Conservation (phyloP, 805 yeast species). For the Diddensiella transvaalensis region DNA sequence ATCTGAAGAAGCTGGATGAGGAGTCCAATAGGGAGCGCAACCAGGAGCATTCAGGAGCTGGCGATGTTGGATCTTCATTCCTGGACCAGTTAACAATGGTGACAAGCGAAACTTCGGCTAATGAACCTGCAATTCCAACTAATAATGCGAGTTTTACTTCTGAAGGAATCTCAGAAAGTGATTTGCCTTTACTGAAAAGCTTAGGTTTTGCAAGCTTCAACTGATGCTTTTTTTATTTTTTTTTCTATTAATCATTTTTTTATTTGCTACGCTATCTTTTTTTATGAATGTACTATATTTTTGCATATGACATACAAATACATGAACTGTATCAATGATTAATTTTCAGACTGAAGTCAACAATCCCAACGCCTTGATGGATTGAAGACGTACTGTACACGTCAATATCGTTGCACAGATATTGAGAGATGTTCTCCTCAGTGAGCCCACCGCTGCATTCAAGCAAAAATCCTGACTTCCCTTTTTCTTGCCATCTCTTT, state of each 20-base stretch:
- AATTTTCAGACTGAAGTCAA: conserved; percentile 83
- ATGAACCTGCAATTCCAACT: conserved; percentile 1
- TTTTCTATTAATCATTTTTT: not conserved
- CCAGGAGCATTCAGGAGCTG: not conserved
- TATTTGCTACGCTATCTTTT: too few species aligned
- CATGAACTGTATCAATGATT: conserved; percentile 31
- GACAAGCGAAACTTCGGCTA: not conserved
- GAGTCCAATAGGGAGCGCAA: conserved; percentile 3
- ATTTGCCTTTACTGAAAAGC: conserved; percentile 14
- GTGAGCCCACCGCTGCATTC: conserved; percentile 94
- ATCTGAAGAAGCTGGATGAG: not conserved
- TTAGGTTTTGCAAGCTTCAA: conserved; percentile 13
- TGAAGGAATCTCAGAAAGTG: conserved; percentile 7
- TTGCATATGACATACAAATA: not conserved
- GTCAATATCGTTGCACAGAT: conserved; percentile 75
- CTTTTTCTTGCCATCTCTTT: conserved; percentile 44
- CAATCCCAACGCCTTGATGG: conserved; percentile 83
- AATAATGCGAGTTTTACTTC: conserved; percentile 1
- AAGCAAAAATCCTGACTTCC: conserved; percentile 50
- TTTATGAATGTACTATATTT: conserved; percentile 1
- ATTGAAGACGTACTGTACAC: conserved; percentile 87
- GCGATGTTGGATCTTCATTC: conserved; percentile 18
- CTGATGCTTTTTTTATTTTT: too few species aligned
- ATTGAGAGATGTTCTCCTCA: conserved; percentile 58
- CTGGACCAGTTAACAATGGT: conserved; percentile 15